These are phyloP conservation scores for Xylaria sp. DNA, from an alignment of 2,329 filamentous ascomycete species.

Conservation along the genomic window DNA sequence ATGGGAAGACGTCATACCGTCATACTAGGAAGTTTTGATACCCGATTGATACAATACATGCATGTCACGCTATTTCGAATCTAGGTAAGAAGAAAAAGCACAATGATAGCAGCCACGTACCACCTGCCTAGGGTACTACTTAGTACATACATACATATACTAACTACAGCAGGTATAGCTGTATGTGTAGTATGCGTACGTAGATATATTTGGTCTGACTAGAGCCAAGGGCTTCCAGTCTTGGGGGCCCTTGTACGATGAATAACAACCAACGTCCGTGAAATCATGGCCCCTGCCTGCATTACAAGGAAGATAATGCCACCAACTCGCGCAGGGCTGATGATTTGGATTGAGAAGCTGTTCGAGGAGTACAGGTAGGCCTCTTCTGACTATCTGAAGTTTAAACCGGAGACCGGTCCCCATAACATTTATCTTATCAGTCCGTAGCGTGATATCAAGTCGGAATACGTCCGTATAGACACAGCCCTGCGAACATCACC, in stretches of 20 bases:
- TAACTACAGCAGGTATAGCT: background rate
- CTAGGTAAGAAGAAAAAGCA: background rate
- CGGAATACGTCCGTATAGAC: background rate
- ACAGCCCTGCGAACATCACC: background rate
- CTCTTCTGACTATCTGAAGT: background rate
- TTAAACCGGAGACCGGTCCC: too few relatives aligned
- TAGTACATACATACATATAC: too few relatives aligned
- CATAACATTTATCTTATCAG: background rate
- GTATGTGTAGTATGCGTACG: too few relatives aligned
- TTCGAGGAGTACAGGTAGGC: background rate
- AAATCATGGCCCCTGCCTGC: background rate
- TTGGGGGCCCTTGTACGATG: background rate
- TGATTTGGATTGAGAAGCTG: background rate
- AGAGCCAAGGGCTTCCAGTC: conserved; percentile 1
- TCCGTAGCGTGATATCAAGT: background rate
- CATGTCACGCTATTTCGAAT: background rate
- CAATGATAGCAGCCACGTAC: background rate
- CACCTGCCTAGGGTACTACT: background rate
- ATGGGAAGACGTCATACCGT: conserved; percentile 32
- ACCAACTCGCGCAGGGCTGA: background rate
- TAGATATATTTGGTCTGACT: conserved; percentile 10
- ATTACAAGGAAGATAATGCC: background rate
- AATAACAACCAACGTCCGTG: background rate
- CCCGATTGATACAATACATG: conserved; percentile 5
- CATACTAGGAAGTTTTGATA: conserved; percentile 16